Evolutionary conservation across 2,329 filamentous ascomycete species (phyloP), one percentile per base, ranked within the genome.

Genomic region (Fusarium pseudograminearum): DNA sequence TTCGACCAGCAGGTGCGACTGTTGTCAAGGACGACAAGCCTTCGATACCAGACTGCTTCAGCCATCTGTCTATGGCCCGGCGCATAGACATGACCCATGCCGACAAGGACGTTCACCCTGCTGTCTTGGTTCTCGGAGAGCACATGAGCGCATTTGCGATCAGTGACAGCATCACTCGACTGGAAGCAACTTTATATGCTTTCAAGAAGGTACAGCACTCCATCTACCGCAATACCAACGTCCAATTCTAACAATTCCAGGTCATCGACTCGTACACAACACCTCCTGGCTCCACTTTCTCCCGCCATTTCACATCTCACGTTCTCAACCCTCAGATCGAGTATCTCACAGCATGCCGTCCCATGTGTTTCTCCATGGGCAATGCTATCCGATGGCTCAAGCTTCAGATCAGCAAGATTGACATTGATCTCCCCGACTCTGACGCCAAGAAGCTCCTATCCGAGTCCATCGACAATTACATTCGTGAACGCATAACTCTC

Each of bases 321-420:
- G 90, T 93, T 69, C 89, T 99, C 63, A 96, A 94, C 76, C 93
- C 94, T 38, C 96, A 99, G 80, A 98, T 99, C 76, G 94, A 97
- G 70, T 98, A 97, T 77, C 87, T 99, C 65, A 93, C 93, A 64
- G 93, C 93, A 72, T 98, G 94, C 77, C 90, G 96, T n/a, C 94
- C 96, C 34, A 92, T 99, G 81, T 97, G 93, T 71, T 96, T 97
- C 80, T 93, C 93, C 67, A 97, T 98, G 90, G 96, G 96, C 65
- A 99, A 98, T 79, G 94, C 94, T 36, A 97, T 99, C 77, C 89
- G 96, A 57, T 95, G 94, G 86, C 86, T 99, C 51, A 99, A 99
- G 83, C 89, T 97, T 48, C 89, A 93, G 75, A 95, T 99, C 77
- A 92, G 93, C 74, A 93, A 93, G 73, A 90, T 98, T 61, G 94